Percentiles rank a stretch among this genome's conserved stretches.
phyloP scores from a whole-genome alignment of 495 filamentous ascomycete species.

The Penicillium bovifimosum region DNA sequence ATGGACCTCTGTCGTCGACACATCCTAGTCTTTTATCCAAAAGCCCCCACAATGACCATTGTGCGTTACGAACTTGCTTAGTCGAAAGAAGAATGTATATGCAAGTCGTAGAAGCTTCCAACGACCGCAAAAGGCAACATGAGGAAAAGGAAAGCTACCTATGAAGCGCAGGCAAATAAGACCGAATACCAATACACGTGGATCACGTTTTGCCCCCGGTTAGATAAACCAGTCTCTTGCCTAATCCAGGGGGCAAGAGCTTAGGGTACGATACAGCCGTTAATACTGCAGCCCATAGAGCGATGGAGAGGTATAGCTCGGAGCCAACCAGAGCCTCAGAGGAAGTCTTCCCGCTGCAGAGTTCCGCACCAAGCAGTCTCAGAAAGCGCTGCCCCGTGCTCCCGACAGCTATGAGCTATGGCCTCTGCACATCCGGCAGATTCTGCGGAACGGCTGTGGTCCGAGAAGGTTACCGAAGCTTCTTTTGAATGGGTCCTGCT shows the following conservation, averaged over 20 bases:
- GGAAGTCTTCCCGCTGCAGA: constrained; percentile 11
- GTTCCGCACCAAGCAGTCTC: constrained; percentile 19
- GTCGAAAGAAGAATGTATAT: constrained; percentile 1
- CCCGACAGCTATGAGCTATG: constrained; percentile 10
- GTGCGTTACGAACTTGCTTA: neutral
- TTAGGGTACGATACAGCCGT: constrained; percentile 13
- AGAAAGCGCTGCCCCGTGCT: constrained; percentile 10
- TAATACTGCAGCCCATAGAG: constrained; percentile 4
- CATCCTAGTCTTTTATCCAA: neutral
- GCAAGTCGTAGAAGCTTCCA: constrained; percentile 7
- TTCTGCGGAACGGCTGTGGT: neutral
- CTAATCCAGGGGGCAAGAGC: constrained; percentile 10
- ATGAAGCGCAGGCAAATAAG: constrained; percentile 5
- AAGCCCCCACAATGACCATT: neutral
- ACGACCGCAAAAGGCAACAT: neutral
- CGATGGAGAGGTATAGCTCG: constrained; percentile 1
- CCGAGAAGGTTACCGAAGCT: constrained; percentile 18
- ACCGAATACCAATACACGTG: constrained; percentile 19
- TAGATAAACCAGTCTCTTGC: constrained; percentile 12
- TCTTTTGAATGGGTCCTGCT: constrained; percentile 9
- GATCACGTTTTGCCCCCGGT: constrained; percentile 12
- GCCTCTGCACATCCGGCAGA: constrained; percentile 3
- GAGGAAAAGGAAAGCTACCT: neutral
- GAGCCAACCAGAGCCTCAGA: constrained; percentile 16
- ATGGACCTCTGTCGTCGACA: neutral